Evolutionary conservation across 1,284 basidiomycete species (phyloP).

Genomic region (Irpex rosettiformis): DNA sequence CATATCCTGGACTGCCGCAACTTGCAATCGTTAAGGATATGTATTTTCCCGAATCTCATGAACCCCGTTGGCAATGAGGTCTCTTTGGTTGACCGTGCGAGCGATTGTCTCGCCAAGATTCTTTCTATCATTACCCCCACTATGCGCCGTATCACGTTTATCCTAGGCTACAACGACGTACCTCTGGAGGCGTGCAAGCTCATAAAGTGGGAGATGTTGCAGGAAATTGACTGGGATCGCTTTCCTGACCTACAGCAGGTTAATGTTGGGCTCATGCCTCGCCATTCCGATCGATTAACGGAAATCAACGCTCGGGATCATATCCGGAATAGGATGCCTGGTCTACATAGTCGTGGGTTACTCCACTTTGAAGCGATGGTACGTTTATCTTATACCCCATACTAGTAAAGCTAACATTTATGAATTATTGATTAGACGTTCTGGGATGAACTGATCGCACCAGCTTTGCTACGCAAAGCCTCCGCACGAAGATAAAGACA

Average conservation of each 20-base stretch:
- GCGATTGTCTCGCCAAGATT: constrained; percentile 8
- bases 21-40: constrained; percentile 1
- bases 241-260: constrained; percentile 3
- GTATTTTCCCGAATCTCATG: constrained; percentile 5
- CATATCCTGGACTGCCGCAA: constrained; percentile 6
- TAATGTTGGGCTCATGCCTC: constrained; percentile 7
- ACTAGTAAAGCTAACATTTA: not conserved
- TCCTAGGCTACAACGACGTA: constrained; percentile 9
- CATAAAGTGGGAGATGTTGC: constrained; percentile 8
- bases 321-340: not conserved
- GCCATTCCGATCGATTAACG: constrained; percentile 4
- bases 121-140: constrained; percentile 1
- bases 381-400: not conserved
- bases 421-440: not conserved
- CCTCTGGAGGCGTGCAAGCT: not conserved
- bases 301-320: constrained; percentile 6
- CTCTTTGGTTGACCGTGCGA: not conserved
- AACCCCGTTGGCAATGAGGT: constrained; percentile 7
- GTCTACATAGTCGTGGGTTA: not conserved
- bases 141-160: constrained; percentile 4
- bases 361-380: constrained; percentile 4
- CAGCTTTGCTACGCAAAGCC: not conserved
- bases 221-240: constrained; percentile 6
- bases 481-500: not conserved
- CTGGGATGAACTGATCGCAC: not conserved